Evolutionary conservation across 75 land plant genomes (phyloP).

Genomic region (Selaginella tamariscina): DNA sequence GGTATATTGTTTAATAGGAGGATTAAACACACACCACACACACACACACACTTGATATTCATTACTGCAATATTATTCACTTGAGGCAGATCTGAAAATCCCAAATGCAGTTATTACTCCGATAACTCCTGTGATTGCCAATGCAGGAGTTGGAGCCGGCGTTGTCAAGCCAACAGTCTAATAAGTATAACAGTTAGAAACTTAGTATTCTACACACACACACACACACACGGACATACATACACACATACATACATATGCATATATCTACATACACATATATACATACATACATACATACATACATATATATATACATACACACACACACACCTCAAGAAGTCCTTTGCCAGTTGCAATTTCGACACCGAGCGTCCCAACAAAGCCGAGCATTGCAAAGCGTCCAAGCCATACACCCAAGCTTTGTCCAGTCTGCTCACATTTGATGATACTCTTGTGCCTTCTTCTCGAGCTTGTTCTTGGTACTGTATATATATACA

Average conservation of each 20-base stretch:
- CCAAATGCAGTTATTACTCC: slow-evolving; percentile 58
- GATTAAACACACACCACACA: no score
- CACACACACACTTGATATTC: no score
- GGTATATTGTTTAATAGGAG: no score
- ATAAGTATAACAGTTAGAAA: slow-evolving; percentile 7
- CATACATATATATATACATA: background rate
- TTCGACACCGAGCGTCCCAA: slow-evolving; percentile 53
- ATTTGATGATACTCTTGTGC: background rate
- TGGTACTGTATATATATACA: no score
- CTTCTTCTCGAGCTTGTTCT: no score
- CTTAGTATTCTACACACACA: no score
- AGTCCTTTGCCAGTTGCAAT: slow-evolving; percentile 82
- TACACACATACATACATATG: no score
- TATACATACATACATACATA: no score
- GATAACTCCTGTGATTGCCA: slow-evolving; percentile 54
- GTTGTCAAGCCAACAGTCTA: slow-evolving; percentile 73
- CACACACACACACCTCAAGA: slow-evolving; percentile 42
- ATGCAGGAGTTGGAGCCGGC: slow-evolving; percentile 55
- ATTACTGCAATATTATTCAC: background rate
- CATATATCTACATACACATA: no score
- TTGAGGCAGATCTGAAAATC: slow-evolving; percentile 67
- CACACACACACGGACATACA: no score
- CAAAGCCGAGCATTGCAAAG: slow-evolving; percentile 84
- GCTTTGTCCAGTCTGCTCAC: slow-evolving; percentile 6
- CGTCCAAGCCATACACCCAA: slow-evolving; percentile 83